Percentiles rank a stretch among this genome's conserved stretches.
Conservation (phyloP, 768 basidiomycete species). For the Boletus huronensis region DNA sequence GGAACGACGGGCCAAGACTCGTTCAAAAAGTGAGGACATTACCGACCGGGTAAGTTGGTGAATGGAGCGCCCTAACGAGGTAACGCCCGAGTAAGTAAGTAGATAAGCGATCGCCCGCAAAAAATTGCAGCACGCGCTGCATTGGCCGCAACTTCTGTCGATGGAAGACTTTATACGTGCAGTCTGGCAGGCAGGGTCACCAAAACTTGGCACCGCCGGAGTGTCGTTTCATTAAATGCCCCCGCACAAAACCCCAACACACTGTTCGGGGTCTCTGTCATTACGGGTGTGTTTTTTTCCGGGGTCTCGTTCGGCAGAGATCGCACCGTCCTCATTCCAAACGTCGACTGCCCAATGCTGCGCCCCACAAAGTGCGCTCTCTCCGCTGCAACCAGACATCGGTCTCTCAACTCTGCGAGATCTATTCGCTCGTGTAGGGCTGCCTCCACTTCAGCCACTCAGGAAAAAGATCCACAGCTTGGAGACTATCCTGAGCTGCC, state of each 20-base stretch:
- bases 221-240: conserved; percentile 3
- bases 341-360: conserved; percentile 11
- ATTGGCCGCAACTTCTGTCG: conserved; percentile 18
- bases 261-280: conserved; percentile 22
- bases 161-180: conserved; percentile 15
- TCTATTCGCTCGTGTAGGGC: conserved; percentile 3
- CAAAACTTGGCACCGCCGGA: conserved; percentile 11
- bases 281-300: not conserved
- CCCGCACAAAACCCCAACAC: not conserved
- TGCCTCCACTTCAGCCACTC: conserved; percentile 17
- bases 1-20: conserved; percentile 5
- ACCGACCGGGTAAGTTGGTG: conserved; percentile 17
- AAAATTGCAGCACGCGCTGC: conserved; percentile 18
- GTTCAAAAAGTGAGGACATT: conserved; percentile 22
- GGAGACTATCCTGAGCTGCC: conserved; percentile 73
- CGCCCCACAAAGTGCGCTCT: conserved; percentile 17
- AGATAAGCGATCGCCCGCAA: conserved; percentile 20
- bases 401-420: not conserved
- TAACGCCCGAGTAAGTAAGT: not conserved
- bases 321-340: conserved; percentile 11
- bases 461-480: conserved; percentile 61
- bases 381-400: conserved; percentile 2
- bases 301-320: conserved; percentile 21
- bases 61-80: conserved; percentile 5
- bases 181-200: conserved; percentile 23